These are phyloP conservation scores for Tulasnella sp. DNA, from an alignment of 768 basidiomycete species.

Conservation along the genomic window DNA sequence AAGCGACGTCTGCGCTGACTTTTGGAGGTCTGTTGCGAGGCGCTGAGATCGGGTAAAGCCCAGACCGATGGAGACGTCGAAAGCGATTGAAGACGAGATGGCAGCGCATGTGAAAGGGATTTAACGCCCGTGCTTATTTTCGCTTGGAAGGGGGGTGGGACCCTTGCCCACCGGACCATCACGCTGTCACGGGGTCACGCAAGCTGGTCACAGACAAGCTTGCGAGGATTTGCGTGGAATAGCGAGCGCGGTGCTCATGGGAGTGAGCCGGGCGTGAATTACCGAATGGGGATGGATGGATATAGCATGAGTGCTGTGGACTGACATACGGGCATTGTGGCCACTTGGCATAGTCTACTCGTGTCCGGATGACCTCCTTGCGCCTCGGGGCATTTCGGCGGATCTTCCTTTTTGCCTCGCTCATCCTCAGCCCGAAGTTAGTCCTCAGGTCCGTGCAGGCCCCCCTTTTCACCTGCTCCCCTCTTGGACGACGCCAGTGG, in stretches of 20 bases:
- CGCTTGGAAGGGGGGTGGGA: neutral
- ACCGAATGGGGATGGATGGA: neutral
- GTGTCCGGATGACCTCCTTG: constrained; percentile 14
- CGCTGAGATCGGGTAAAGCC: constrained; percentile 6
- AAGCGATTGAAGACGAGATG: constrained; percentile 6
- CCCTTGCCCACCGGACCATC: constrained; percentile 2
- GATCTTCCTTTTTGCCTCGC: constrained; percentile 30
- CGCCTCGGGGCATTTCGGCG: constrained; percentile 28
- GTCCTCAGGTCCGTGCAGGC: neutral
- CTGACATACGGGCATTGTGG: neutral
- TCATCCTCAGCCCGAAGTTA: constrained; percentile 11
- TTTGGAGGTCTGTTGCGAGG: neutral
- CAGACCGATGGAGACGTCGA: neutral
- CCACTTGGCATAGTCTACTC: constrained; percentile 6
- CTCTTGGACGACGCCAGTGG: neutral
- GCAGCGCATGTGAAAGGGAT: neutral
- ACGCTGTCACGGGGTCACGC: neutral
- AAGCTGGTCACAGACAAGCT: neutral
- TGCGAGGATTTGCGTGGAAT: too few relatives aligned
- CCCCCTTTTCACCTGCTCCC: constrained; percentile 11
- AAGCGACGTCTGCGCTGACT: neutral
- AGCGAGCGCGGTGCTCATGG: neutral
- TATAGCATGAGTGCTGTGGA: neutral
- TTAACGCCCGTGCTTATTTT: constrained; percentile 6
- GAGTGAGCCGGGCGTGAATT: neutral